Evolutionary conservation across 257 asterid species (phyloP).

Genomic region (Thymus quinquecostatus): DNA sequence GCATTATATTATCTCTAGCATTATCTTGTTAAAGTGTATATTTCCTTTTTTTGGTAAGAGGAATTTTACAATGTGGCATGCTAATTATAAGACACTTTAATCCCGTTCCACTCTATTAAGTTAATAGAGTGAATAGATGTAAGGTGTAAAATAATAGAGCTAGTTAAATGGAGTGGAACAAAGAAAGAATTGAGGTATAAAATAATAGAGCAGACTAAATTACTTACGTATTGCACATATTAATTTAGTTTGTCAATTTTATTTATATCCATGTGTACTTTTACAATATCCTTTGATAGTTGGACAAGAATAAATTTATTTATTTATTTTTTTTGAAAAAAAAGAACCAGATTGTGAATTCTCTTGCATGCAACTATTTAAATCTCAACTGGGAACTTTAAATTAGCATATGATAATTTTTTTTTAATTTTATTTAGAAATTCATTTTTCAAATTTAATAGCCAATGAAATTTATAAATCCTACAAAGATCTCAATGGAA

Average conservation of each 20-base stretch:
- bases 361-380: background rate
- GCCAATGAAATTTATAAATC: constrained; percentile 25
- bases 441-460: constrained; percentile 28
- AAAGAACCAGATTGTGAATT: constrained; percentile 14
- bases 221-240: too few relatives aligned
- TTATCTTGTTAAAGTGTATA: constrained; percentile 12
- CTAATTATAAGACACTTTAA: background rate
- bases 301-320: background rate
- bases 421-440: background rate
- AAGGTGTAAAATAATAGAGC: too few relatives aligned
- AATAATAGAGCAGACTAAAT: too few relatives aligned
- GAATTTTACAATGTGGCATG: background rate
- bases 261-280: too few relatives aligned
- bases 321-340: too few relatives aligned
- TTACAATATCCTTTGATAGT: background rate
- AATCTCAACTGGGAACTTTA: constrained; percentile 20
- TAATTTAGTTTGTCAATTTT: too few relatives aligned
- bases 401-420: background rate
- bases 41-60: background rate
- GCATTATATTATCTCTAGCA: background rate
- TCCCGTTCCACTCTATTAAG: too few relatives aligned
- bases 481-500: constrained; percentile 24
- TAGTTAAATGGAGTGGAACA: too few relatives aligned
- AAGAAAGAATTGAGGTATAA: too few relatives aligned
- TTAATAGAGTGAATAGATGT: too few relatives aligned